A percentile compares a stretch with the other conserved stretches of the same genome.
Evolutionary conservation across 176 grass and related monocot species (phyloP).

Genomic region (Aegilops bicornis): DNA sequence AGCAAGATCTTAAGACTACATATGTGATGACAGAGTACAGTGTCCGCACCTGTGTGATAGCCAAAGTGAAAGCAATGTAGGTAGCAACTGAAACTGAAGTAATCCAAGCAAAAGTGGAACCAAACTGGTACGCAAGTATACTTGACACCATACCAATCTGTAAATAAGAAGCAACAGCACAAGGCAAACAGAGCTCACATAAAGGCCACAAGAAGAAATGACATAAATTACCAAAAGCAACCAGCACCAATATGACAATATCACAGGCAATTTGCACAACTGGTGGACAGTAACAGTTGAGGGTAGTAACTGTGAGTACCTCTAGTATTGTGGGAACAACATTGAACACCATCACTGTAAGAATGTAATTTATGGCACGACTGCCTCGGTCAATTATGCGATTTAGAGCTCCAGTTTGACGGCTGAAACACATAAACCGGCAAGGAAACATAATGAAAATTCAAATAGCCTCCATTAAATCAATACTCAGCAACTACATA

Average conservation of each 20-base stretch:
- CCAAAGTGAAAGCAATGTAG: constrained; percentile 95
- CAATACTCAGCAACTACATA: background rate
- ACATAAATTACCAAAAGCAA: constrained; percentile 22
- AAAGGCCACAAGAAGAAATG: constrained; percentile 6
- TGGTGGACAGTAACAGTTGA: background rate
- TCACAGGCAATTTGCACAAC: constrained; percentile 10
- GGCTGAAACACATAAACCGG: constrained; percentile 64
- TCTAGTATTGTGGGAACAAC: constrained; percentile 92
- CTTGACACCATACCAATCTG: constrained; percentile 96
- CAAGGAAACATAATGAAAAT: constrained; percentile 35
- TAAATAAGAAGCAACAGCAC: constrained; percentile 34
- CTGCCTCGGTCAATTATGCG: constrained; percentile 97
- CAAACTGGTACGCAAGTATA: constrained; percentile 95
- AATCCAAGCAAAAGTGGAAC: constrained; percentile 97
- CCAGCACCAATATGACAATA: background rate
- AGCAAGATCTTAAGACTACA: background rate
- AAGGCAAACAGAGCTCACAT: constrained; percentile 20
- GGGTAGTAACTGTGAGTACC: constrained; percentile 44
- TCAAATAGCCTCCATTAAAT: background rate
- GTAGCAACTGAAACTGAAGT: constrained; percentile 93
- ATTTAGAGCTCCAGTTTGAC: constrained; percentile 95
- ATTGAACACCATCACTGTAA: constrained; percentile 97
- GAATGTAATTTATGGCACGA: constrained; percentile 94
- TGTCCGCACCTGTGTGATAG: constrained; percentile 74
- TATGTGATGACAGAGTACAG: constrained; percentile 10